Evolutionary conservation across 169 alveolate species (phyloP).

Genomic region (Plasmodium yoelii): DNA sequence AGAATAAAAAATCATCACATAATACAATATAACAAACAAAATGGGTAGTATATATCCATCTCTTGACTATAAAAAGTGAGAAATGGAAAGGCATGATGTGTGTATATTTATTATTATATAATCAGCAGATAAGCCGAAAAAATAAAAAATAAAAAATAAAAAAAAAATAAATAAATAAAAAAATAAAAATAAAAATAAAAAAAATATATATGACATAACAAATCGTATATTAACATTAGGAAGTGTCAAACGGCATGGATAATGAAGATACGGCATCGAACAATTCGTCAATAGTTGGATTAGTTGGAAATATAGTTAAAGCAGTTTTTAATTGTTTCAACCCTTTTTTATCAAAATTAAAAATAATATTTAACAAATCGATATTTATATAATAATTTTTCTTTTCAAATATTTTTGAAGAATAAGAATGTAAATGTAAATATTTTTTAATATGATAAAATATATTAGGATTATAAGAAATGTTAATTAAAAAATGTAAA

Average conservation of each 20-base stretch:
- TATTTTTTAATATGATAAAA: conserved; percentile 60
- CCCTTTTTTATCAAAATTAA: conserved; percentile 42
- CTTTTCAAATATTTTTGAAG: conserved; percentile 38
- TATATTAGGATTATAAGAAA: conserved; percentile 47
- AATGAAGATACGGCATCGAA: conserved; percentile 15
- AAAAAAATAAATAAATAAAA: too few species aligned
- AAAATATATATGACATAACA: too few species aligned
- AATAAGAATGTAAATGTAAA: conserved; percentile 51
- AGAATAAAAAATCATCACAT: too few species aligned
- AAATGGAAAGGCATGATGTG: too few species aligned
- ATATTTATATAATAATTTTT: conserved; percentile 35
- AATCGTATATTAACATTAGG: too few species aligned
- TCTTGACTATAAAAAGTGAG: too few species aligned
- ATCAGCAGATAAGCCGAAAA: too few species aligned
- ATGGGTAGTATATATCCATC: too few species aligned
- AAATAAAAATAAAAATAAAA: too few species aligned
- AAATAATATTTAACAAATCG: conserved; percentile 55
- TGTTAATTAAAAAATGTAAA: conserved; percentile 47
- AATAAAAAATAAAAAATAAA: too few species aligned
- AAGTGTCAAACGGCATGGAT: conserved; percentile 12
- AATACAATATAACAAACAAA: too few species aligned
- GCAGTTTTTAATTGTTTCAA: conserved; percentile 30
- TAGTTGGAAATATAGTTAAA: conserved; percentile 47
- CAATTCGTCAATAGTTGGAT: conserved; percentile 50
- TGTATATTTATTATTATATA: too few species aligned